Evolutionary conservation across 768 basidiomycete species (phyloP), one percentile per base, ranked within the genome.

Genomic region (Phlebiopsis flavidoalba): DNA sequence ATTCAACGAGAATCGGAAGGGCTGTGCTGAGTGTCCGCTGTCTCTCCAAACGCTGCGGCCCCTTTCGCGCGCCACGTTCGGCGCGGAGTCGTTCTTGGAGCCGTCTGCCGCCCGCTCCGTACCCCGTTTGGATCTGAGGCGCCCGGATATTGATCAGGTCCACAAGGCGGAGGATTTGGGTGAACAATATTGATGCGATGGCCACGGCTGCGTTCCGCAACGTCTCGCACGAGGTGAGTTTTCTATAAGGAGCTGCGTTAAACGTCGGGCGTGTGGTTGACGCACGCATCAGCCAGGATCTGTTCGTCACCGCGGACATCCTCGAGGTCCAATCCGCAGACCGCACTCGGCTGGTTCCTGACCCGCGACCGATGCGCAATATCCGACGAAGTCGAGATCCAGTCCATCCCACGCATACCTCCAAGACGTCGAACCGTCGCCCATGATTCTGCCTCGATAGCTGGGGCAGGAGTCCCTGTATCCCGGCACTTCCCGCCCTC

Each of bases 321-420:
- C 78, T 94, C 10, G 92, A 94, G 71, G 83, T 91, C 0, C 92
- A 94, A 71, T 85, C 83, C 1, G 82, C 84, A 15, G 92, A 94
- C 69, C 83, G 85, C 35, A 86, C 83, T 1, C n/a, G 92, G 89
- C 2, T 94, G 92, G 91, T 89, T 92, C 72, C 75, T 78, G 3
- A 63, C 74, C 35, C 77, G 83, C 57, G 91, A 93, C n/a, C 69
- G 76, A 0, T 73, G 72, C 15, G 73, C 78, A 0, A 71, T 75
- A 51, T 80, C 83, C 11, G 92, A 94, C 51, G 76, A 79, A 3
- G 77, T 86, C n/a, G 89, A 92, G 63, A 86, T 93, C 50, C 89
- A 93, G 69, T 87, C 82, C 22, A 86, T 94, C 64, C n/a, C 87
- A 89, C 70, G 81, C 85, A 2, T 84, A 89, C 65, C 72, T 94